Conservation (phyloP, 768 basidiomycete genomes). For the Mycena chlorophos region DNA sequence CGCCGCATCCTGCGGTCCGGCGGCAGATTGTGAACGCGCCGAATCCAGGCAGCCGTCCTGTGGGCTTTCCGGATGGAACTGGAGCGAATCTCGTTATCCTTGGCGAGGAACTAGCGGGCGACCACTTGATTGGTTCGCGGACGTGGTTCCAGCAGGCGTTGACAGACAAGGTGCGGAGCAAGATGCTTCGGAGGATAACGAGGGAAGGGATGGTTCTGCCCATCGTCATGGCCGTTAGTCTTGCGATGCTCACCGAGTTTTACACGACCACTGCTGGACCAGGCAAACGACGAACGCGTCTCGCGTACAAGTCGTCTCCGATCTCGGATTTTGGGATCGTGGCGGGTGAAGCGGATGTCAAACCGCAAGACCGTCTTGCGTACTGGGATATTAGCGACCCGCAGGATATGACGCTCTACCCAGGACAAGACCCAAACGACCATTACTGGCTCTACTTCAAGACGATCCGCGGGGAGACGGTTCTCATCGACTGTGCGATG, state of each 20-base stretch:
- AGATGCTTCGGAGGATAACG: conserved; percentile 32
- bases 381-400: conserved; percentile 29
- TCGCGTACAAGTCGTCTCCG: conserved; percentile 39
- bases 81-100: conserved; percentile 30
- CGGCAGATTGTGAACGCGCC: conserved; percentile 32
- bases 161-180: conserved; percentile 27
- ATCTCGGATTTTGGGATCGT: conserved; percentile 49
- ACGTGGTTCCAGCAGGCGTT: conserved; percentile 39
- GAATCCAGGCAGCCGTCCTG: conserved; percentile 18
- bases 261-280: conserved; percentile 38
- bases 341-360: conserved; percentile 36
- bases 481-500: conserved; percentile 43
- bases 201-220: conserved; percentile 37
- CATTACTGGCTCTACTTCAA: conserved; percentile 55
- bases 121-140: not conserved
- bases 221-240: conserved; percentile 31
- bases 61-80: conserved; percentile 27
- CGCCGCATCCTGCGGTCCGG: conserved; percentile 25
- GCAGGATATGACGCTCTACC: conserved; percentile 24
- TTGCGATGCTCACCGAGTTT: conserved; percentile 40
- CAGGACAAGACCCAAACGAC: conserved; percentile 44
- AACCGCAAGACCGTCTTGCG: conserved; percentile 35
- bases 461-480: conserved; percentile 40
- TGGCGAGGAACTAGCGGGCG: conserved; percentile 24
- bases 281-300: conserved; percentile 31